Percentiles rank a stretch among this genome's conserved stretches.
These are phyloP conservation scores for Zygoascus meyerae DNA, from an alignment of 1,139 yeast genomes.

Conservation along the genomic window DNA sequence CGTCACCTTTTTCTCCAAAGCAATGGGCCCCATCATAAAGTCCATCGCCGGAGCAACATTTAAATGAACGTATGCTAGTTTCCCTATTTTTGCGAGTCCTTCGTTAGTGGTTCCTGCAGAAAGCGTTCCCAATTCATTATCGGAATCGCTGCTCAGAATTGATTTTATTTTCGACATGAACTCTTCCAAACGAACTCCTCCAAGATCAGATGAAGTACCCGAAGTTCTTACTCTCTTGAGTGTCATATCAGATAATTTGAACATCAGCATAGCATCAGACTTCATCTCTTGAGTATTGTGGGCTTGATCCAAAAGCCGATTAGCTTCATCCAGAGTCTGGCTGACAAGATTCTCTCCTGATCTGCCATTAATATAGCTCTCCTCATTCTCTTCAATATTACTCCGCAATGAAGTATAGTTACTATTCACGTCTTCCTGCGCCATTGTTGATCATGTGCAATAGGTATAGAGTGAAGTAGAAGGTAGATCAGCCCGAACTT, in stretches of 20 bases:
- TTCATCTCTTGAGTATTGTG: conserved; percentile 19
- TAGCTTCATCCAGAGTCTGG: conserved; percentile 11
- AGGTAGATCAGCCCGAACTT: background rate
- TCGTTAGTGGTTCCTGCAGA: background rate
- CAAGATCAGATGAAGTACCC: conserved; percentile 13
- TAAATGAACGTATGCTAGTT: conserved; percentile 45
- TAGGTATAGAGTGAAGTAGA: background rate
- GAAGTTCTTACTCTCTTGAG: conserved; percentile 11
- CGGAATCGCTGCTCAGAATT: conserved; percentile 7
- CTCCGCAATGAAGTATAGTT: background rate
- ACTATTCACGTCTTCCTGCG: conserved; percentile 5
- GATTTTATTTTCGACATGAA: conserved; percentile 1
- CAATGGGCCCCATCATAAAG: conserved; percentile 65
- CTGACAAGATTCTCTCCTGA: conserved; percentile 6
- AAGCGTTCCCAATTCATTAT: conserved; percentile 6
- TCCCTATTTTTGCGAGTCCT: conserved; percentile 42
- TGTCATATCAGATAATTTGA: conserved; percentile 11
- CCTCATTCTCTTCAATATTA: conserved; percentile 1
- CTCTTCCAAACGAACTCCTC: conserved; percentile 12
- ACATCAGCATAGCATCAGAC: conserved; percentile 14
- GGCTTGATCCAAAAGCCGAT: conserved; percentile 9
- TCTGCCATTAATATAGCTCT: conserved; percentile 8
- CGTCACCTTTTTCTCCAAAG: conserved; percentile 10
- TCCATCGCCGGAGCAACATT: conserved; percentile 48
- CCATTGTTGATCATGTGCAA: background rate